Base-by-base conservation (phyloP, 2,329 filamentous ascomycete genomes). In the Stemphylium vesicarium region DNA sequence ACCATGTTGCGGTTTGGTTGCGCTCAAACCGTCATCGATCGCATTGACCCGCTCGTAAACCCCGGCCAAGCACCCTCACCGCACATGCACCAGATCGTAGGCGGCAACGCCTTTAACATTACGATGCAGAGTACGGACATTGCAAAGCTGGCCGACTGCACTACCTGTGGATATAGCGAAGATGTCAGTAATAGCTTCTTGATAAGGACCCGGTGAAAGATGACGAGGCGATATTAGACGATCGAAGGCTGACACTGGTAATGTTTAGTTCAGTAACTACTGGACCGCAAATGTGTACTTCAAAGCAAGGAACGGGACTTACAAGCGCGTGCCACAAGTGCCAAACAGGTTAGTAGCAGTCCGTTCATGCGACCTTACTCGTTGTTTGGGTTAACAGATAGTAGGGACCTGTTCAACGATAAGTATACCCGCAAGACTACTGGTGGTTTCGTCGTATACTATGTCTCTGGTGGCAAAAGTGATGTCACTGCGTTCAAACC, bases 391-490 rank as follows among this genome's bases (percentile, higher is more conserved):
- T 32, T 50, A 2, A 44, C 11, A 26, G 12, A 4, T 22, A 10
- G 49, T 74, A 75, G 49, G 65, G 79, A 64, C 74, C 70, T 71
- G 7, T 73, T 73, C 60, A 61, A 64, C 26, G 70, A 73, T 45
- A 70, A 64, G 39, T 73, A 69, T 56, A 73, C 70, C 1, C 62
- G 60, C 1, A 60, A 66, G 31, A 73, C 70, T 2, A 64, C 70
- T 3, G 79, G 79, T 1, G 78, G 78, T 5, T 75, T 80, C 53
- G 78, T 77, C 0, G 78, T 81, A 8, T 81, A 81, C 72, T 81
- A 81, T 56, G 77, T 80, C 32, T 78, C 78, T 5, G 75, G 76
- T 1, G 71, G 69, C 1, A 73, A 70, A 4, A 65, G 71, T 11
- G 74, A 75, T 15, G 76, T 79, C 1, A 80, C 78, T 0, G 79